Percentiles rank a stretch among this genome's conserved stretches.
phyloP scores from a whole-genome alignment of 805 yeast species.

The Pichia rugopelliculosa region DNA sequence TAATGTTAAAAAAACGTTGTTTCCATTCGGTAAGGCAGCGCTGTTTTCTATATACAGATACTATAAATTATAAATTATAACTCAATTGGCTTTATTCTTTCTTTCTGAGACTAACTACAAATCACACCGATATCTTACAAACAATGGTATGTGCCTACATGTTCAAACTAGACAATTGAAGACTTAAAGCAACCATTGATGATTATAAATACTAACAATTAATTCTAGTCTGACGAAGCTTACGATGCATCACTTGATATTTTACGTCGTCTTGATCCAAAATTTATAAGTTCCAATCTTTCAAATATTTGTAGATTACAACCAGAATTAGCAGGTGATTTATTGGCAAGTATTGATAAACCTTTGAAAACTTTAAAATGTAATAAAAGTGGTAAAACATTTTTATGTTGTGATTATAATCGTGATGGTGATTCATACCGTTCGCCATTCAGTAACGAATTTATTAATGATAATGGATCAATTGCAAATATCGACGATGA shows the following conservation, averaged over 20 bases:
- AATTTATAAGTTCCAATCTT: constrained; percentile 39
- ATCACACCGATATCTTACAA: neutral
- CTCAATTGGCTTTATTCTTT: neutral
- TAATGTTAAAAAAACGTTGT: no score
- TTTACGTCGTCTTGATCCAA: constrained; percentile 68
- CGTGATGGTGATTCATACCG: constrained; percentile 90
- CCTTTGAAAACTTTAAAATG: constrained; percentile 59
- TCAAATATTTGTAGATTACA: constrained; percentile 43
- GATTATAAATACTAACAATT: neutral
- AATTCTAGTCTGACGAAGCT: constrained; percentile 34
- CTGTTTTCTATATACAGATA: no score
- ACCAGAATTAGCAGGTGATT: constrained; percentile 77
- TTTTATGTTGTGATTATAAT: constrained; percentile 85
- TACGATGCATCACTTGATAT: constrained; percentile 76
- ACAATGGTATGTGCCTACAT: constrained; percentile 1
- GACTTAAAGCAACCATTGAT: no score
- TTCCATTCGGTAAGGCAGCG: neutral
- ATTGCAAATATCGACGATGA: constrained; percentile 39
- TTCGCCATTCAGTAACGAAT: constrained; percentile 84
- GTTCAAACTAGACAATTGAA: neutral
- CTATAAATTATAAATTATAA: no score
- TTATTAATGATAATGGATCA: constrained; percentile 39
- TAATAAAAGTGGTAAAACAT: constrained; percentile 51
- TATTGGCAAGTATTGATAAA: constrained; percentile 78
- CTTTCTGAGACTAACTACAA: neutral